These are phyloP conservation scores for Apiospora aurea DNA, from an alignment of 2,329 filamentous ascomycete species.

Conservation along the genomic window DNA sequence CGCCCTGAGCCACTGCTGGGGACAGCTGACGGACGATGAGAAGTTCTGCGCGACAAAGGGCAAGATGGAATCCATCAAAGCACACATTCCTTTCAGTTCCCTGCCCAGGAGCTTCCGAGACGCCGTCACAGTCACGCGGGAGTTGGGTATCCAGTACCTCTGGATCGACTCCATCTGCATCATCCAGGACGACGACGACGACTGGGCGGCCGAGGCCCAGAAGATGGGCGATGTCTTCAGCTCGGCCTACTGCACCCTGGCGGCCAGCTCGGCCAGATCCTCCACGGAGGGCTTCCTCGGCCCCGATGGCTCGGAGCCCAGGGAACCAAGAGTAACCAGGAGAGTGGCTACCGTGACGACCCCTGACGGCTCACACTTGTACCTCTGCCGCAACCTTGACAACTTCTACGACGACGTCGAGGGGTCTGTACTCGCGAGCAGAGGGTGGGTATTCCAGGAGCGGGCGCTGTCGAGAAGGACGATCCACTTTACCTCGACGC, in stretches of 20 bases:
- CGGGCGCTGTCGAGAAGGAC: slow-evolving; percentile 36
- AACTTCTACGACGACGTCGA: slow-evolving; percentile 28
- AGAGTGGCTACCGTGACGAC: background rate
- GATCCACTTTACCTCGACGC: slow-evolving; percentile 38
- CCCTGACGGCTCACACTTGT: background rate
- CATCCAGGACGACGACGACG: slow-evolving; percentile 20
- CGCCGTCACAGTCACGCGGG: slow-evolving; percentile 2
- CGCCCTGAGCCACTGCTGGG: slow-evolving; percentile 28
- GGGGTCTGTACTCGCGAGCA: slow-evolving; percentile 30
- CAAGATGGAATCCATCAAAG: background rate
- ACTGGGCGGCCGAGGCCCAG: slow-evolving; percentile 21
- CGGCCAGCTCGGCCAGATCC: slow-evolving; percentile 22
- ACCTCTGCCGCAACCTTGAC: background rate
- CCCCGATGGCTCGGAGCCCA: too few relatives aligned
- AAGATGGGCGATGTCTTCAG: slow-evolving; percentile 24
- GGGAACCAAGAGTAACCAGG: background rate
- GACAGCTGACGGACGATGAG: background rate
- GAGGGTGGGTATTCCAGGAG: slow-evolving; percentile 42
- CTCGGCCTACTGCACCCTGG: slow-evolving; percentile 21
- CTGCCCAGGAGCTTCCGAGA: slow-evolving; percentile 23
- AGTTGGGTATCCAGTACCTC: slow-evolving; percentile 21
- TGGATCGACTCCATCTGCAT: slow-evolving; percentile 29
- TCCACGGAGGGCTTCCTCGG: slow-evolving; percentile 22
- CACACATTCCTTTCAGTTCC: slow-evolving; percentile 13
- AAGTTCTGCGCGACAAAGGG: background rate